Conservation (phyloP, 129 eudicot species). For the Pulicaria dysenterica region DNA sequence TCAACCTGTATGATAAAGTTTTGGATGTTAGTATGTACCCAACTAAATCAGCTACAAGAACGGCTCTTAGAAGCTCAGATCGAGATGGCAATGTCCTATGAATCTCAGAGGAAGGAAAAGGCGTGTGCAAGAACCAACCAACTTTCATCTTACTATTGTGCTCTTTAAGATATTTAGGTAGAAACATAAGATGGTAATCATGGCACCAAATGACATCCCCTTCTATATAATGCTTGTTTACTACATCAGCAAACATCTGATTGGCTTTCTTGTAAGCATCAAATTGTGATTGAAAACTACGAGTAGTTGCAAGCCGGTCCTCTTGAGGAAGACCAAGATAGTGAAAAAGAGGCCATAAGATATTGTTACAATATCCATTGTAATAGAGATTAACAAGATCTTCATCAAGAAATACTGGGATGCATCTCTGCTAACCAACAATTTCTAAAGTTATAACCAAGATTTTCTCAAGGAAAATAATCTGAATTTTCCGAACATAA, state of each 20-base stretch:
- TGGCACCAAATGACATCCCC: slow-evolving; percentile 94
- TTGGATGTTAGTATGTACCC: slow-evolving; percentile 46
- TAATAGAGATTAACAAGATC: slow-evolving; percentile 77
- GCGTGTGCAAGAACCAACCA: slow-evolving; percentile 93
- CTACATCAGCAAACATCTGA: slow-evolving; percentile 88
- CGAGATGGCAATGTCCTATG: slow-evolving; percentile 76
- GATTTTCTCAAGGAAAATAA: background rate
- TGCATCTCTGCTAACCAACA: slow-evolving; percentile 55
- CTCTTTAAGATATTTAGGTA: slow-evolving; percentile 73
- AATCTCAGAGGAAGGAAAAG: slow-evolving; percentile 90
- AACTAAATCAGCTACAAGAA: slow-evolving; percentile 84
- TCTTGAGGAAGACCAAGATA: slow-evolving; percentile 90
- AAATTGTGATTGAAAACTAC: slow-evolving; percentile 78
- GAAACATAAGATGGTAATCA: slow-evolving; percentile 87
- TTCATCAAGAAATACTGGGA: slow-evolving; percentile 85
- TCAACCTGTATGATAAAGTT: background rate
- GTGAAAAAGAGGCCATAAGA: slow-evolving; percentile 86
- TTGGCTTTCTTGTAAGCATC: slow-evolving; percentile 81
- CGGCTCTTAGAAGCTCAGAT: slow-evolving; percentile 76
- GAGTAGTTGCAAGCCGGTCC: slow-evolving; percentile 76
- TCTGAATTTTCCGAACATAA: too few relatives aligned
- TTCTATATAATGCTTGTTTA: slow-evolving; percentile 61
- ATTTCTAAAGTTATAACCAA: background rate
- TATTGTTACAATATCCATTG: slow-evolving; percentile 84
- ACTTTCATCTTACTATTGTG: slow-evolving; percentile 65